Evolutionary conservation across 1,139 yeast species (phyloP).

Genomic region (Protomyces lactucae-debilis): DNA sequence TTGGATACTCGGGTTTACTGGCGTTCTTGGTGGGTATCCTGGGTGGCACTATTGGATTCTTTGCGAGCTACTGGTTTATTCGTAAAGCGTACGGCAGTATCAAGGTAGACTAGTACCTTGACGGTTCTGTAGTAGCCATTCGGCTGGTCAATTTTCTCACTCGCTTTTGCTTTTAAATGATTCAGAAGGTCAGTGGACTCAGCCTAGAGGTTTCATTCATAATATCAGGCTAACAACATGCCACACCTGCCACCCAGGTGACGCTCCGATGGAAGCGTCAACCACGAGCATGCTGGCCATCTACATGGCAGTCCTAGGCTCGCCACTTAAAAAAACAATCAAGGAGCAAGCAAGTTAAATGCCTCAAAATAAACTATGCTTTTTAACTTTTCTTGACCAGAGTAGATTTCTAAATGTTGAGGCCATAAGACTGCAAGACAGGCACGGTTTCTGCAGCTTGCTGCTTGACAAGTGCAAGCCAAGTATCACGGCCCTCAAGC

Average conservation of each 20-base stretch:
- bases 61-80: constrained; percentile 68
- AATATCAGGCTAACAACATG: too few relatives aligned
- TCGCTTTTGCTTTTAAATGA: too few relatives aligned
- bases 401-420: neutral
- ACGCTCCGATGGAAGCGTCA: too few relatives aligned
- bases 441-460: neutral
- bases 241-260: too few relatives aligned
- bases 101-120: constrained; percentile 55
- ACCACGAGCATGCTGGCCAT: too few relatives aligned
- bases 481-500: constrained; percentile 33
- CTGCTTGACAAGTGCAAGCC: neutral
- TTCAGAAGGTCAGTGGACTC: too few relatives aligned
- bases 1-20: constrained; percentile 78
- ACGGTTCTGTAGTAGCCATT: too few relatives aligned
- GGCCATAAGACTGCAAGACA: neutral
- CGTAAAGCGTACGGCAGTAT: constrained; percentile 76
- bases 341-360: neutral
- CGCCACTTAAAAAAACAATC: too few relatives aligned
- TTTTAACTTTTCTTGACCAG: too few relatives aligned
- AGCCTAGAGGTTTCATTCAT: too few relatives aligned
- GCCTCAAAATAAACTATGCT: neutral
- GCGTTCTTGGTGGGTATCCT: constrained; percentile 69
- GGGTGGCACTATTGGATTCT: constrained; percentile 84
- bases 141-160: too few relatives aligned
- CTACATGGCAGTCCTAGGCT: too few relatives aligned